These are phyloP conservation scores for Candolleomyces eurysporus DNA, from an alignment of 768 basidiomycete genomes.

Conservation along the genomic window DNA sequence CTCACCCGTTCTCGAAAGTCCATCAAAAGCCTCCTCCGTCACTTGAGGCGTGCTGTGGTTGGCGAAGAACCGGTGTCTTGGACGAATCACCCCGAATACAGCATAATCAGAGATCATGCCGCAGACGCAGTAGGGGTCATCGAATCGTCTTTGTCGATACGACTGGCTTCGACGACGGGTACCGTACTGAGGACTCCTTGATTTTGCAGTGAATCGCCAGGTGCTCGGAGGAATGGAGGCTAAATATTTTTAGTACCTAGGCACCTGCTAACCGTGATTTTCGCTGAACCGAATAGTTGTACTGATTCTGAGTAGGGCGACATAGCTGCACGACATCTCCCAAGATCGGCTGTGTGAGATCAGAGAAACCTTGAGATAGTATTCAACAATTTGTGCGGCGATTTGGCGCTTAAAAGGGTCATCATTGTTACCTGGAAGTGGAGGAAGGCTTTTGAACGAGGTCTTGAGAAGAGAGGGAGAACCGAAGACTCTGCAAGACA, in stretches of 20 bases:
- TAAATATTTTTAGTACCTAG: too few relatives aligned
- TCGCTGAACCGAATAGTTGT: neutral
- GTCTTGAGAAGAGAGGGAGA: neutral
- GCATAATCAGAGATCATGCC: neutral
- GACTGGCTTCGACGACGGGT: neutral
- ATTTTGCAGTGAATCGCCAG: neutral
- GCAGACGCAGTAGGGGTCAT: neutral
- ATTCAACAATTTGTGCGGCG: too few relatives aligned
- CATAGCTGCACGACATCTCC: too few relatives aligned
- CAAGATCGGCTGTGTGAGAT: too few relatives aligned
- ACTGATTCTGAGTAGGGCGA: too few relatives aligned
- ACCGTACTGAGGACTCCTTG: neutral
- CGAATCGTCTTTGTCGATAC: neutral
- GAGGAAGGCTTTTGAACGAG: too few relatives aligned
- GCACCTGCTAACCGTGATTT: neutral
- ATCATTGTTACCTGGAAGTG: too few relatives aligned
- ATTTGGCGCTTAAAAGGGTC: too few relatives aligned
- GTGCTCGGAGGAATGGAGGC: neutral
- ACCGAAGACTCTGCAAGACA: neutral
- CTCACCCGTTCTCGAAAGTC: neutral
- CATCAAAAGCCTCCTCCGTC: neutral
- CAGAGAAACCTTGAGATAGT: too few relatives aligned
- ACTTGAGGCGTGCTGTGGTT: neutral
- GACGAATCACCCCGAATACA: neutral
- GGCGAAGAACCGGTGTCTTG: neutral